Base-by-base conservation (phyloP, 768 basidiomycete species). In the Kwoniella europaea region DNA sequence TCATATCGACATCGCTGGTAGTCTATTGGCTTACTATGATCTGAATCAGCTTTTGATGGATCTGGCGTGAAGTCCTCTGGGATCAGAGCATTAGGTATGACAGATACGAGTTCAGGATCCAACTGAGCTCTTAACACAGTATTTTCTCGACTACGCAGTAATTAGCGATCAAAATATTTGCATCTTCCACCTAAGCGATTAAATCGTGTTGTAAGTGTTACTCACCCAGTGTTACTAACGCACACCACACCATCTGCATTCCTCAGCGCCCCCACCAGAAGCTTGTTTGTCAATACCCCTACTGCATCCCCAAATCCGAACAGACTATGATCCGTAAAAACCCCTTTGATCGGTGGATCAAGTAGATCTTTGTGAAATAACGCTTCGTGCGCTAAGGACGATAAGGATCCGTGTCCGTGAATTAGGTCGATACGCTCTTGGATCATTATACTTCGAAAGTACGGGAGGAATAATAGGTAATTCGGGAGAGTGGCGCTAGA, bases 261-360 rank as follows among this genome's bases (percentile, higher is more conserved):
- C 70, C 90, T 88, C 78, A 99, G 85, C 2, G 92, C 90, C 4
- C 89, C 94, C 12, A 89, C 91, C 52, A 98, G 86, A 43, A 99
- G 88, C 82, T 99, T 99, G 86, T 99, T 99, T 5, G 97, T 98
- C 73, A 98, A 86, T 52, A 99, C 96, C 75, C 95, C 94, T 1
- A 94, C 95, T 16, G 97, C 95, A 79, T 98, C 95, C 42, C 93
- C 95, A 79, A 99, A 94, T 1, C 94, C 96, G 76, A 98, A 98
- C 29, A 99, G 84, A 77, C 92, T 94, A 77, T 99, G 96, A 83
- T 99, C 97, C 0, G 97, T 98, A 82, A 98, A 96, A 10, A 98
- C 92, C 0, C 93, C 94, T 52, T 91, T 89, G 13, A 98, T 87
- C 10, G 46, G 13, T 2, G 46, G 46, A 1, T 73, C 69, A 85